Evolutionary conservation across 2,329 filamentous ascomycete genomes (phyloP).

Genomic region (Pseudogymnoascus sp.): DNA sequence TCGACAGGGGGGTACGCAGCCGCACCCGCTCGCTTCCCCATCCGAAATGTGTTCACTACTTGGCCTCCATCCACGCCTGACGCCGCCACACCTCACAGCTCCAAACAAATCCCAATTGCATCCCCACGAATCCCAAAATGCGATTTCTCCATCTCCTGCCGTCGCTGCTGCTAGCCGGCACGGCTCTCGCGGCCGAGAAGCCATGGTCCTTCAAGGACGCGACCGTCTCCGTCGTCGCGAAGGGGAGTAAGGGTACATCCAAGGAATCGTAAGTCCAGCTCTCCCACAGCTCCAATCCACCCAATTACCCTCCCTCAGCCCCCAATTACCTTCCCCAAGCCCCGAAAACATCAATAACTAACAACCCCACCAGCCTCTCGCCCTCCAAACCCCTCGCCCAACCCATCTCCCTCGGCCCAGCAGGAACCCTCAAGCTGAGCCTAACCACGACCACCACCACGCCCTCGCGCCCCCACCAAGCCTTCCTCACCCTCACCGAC

Average conservation of each 20-base stretch:
- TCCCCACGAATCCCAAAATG: constrained; percentile 26
- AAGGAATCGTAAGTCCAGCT: constrained; percentile 56
- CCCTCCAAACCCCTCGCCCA: constrained; percentile 40
- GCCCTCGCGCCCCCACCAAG: constrained; percentile 83
- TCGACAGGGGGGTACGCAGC: neutral
- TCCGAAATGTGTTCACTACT: constrained; percentile 6
- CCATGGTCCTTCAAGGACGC: constrained; percentile 67
- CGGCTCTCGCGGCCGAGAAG: constrained; percentile 37
- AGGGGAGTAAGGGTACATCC: constrained; percentile 38
- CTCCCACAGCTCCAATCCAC: neutral
- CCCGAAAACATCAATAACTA: constrained; percentile 11
- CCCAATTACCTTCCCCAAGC: neutral
- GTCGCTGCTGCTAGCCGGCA: constrained; percentile 35
- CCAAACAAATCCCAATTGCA: neutral
- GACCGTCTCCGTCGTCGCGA: constrained; percentile 54
- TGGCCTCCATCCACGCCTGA: neutral
- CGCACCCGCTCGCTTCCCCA: constrained; percentile 2
- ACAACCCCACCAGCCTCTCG: constrained; percentile 20
- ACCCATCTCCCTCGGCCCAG: constrained; percentile 54
- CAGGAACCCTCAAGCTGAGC: constrained; percentile 72
- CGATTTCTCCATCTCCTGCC: constrained; percentile 35
- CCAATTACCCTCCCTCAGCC: neutral
- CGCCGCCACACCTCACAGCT: neutral
- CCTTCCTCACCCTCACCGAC: constrained; percentile 79
- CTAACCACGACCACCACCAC: constrained; percentile 75